These are phyloP conservation scores for Ogataea pignaliae DNA, from an alignment of 805 yeast genomes.

Conservation along the genomic window DNA sequence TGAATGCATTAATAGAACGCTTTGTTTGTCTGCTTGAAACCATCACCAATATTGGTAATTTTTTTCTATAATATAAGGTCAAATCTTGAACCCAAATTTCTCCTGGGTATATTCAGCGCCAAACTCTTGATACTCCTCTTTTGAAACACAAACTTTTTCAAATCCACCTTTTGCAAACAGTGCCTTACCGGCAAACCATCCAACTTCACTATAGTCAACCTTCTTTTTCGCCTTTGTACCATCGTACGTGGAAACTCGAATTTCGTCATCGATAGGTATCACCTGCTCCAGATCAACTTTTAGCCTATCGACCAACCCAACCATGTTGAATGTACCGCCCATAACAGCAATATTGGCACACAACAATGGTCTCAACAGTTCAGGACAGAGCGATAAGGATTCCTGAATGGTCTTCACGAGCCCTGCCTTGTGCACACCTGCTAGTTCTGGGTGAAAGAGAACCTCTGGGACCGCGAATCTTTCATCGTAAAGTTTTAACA, in stretches of 20 bases:
- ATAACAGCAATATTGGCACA: conserved; percentile 73
- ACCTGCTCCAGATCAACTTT: conserved; percentile 58
- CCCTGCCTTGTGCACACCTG: conserved; percentile 77
- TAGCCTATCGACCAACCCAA: conserved; percentile 63
- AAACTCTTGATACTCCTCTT: conserved; percentile 80
- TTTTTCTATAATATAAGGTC: too few relatives aligned
- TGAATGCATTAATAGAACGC: too few relatives aligned
- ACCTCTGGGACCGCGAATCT: conserved; percentile 85
- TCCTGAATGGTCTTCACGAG: conserved; percentile 67
- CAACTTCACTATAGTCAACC: conserved; percentile 37
- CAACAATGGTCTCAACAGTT: conserved; percentile 65
- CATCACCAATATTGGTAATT: background rate
- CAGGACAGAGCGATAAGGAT: conserved; percentile 66
- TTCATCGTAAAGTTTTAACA: conserved; percentile 71
- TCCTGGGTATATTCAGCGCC: conserved; percentile 49
- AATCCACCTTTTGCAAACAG: conserved; percentile 45
- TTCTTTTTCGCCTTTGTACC: conserved; percentile 14
- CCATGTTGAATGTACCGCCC: conserved; percentile 78
- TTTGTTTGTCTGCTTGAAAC: background rate
- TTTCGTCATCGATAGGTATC: conserved; percentile 67
- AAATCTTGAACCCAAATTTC: conserved; percentile 26
- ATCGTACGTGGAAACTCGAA: conserved; percentile 33
- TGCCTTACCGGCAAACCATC: conserved; percentile 52
- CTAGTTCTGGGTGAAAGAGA: conserved; percentile 77
- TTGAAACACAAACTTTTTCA: conserved; percentile 55